Percentiles rank a stretch among this genome's conserved stretches.
Evolutionary conservation across 192 early-diverging fungal genomes (phyloP).

Genomic region (Dissophora ornata): DNA sequence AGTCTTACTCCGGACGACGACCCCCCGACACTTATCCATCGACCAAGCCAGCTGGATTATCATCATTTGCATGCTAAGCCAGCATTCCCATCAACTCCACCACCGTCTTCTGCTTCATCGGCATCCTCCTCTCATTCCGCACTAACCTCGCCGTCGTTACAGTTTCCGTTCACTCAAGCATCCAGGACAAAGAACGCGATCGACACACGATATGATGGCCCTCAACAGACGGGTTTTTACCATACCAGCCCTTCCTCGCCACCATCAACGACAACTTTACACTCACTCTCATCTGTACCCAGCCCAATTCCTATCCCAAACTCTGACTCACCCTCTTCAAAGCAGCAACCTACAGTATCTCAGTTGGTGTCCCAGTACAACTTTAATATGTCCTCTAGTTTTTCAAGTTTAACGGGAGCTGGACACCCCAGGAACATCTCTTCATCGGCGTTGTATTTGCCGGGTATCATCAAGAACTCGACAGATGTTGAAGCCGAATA

Average conservation of each 20-base stretch:
- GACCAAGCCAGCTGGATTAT: conserved; percentile 43
- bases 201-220: conserved; percentile 8
- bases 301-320: conserved; percentile 20
- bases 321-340: conserved; percentile 1
- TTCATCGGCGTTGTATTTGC: conserved; percentile 36
- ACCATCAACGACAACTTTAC: conserved; percentile 20
- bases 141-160: conserved; percentile 10
- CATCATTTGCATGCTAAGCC: conserved; percentile 45
- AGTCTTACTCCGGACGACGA: background rate
- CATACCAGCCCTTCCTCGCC: conserved; percentile 13
- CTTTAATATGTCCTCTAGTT: conserved; percentile 39
- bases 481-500: conserved; percentile 46
- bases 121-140: conserved; percentile 12
- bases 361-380: conserved; percentile 41
- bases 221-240: conserved; percentile 6
- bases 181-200: conserved; percentile 4
- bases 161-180: background rate
- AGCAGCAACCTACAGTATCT: conserved; percentile 20
- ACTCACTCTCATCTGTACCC: conserved; percentile 23
- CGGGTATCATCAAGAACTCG: conserved; percentile 45
- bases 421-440: conserved; percentile 27
- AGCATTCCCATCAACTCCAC: conserved; percentile 16
- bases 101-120: conserved; percentile 11
- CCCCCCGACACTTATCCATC: conserved; percentile 11
- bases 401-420: conserved; percentile 23